phyloP scores from a whole-genome alignment of 345 rosid species.

The Chamaenerion angustifolium region DNA sequence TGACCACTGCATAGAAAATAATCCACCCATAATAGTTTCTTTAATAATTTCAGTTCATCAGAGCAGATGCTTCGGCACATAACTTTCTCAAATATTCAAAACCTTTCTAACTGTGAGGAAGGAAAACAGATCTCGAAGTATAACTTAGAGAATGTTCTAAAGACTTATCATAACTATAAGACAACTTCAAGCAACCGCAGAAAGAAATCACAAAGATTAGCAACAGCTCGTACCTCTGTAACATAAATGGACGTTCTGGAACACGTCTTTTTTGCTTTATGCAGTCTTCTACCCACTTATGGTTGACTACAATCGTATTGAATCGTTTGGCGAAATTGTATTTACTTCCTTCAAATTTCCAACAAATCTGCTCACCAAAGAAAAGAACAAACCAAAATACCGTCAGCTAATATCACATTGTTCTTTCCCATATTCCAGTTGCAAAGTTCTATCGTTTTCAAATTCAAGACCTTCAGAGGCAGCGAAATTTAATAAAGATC shows the following conservation, averaged over 20 bases:
- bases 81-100: too few relatives aligned
- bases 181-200: too few relatives aligned
- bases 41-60: too few relatives aligned
- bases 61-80: not conserved
- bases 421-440: not conserved
- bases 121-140: too few relatives aligned
- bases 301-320: conserved; percentile 40
- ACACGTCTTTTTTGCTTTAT: conserved; percentile 44
- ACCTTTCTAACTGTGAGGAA: too few relatives aligned
- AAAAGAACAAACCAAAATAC: not conserved
- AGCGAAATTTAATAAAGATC: not conserved
- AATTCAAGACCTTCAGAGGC: not conserved
- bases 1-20: conserved; percentile 41
- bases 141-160: too few relatives aligned
- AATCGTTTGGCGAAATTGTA: conserved; percentile 54
- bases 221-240: conserved; percentile 32
- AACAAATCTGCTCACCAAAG: conserved; percentile 43
- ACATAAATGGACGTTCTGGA: conserved; percentile 42
- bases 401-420: not conserved
- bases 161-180: not conserved
- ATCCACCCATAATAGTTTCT: not conserved
- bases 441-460: not conserved
- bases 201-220: not conserved
- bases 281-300: conserved; percentile 82
- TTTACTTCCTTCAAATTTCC: conserved; percentile 72